phyloP scores from a whole-genome alignment of 495 filamentous ascomycete genomes.

The Penicillium coprophilum region DNA sequence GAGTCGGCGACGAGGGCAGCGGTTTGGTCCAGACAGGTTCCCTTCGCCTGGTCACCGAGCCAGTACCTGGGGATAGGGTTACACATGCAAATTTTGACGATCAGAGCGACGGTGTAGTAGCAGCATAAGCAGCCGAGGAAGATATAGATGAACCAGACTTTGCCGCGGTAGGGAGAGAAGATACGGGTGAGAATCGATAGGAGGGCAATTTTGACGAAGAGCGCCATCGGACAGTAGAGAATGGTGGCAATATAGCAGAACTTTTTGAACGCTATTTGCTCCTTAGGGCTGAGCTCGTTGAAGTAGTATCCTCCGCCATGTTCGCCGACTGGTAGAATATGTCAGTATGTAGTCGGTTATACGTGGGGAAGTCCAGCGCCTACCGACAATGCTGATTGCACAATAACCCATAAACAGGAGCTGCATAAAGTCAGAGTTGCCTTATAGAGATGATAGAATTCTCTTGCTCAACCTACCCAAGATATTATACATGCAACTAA shows the following conservation, averaged over 20 bases:
- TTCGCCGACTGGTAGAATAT: constrained; percentile 29
- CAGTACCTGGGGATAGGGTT: constrained; percentile 25
- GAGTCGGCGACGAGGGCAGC: constrained; percentile 48
- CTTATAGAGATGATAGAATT: too few relatives aligned
- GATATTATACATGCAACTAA: constrained; percentile 35
- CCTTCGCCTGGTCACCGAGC: constrained; percentile 17
- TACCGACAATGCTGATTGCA: constrained; percentile 36
- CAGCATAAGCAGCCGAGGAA: constrained; percentile 49
- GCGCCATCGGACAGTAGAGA: constrained; percentile 50
- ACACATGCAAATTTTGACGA: constrained; percentile 31
- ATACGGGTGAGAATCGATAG: constrained; percentile 49
- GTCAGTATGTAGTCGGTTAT: background rate
- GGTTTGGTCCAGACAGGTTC: constrained; percentile 42
- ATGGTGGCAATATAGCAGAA: constrained; percentile 45
- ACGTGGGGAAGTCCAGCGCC: constrained; percentile 12
- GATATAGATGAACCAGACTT: constrained; percentile 44
- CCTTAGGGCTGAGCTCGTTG: constrained; percentile 19
- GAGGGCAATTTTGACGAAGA: constrained; percentile 49
- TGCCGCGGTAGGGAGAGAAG: constrained; percentile 43
- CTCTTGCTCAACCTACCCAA: constrained; percentile 30
- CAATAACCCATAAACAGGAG: constrained; percentile 43
- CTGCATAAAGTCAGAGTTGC: constrained; percentile 14
- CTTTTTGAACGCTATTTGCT: constrained; percentile 35
- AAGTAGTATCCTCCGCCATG: constrained; percentile 42
- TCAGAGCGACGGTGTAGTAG: constrained; percentile 27